Base-by-base conservation (phyloP, 2,329 filamentous ascomycete species). In the Calonectria naviculata region DNA sequence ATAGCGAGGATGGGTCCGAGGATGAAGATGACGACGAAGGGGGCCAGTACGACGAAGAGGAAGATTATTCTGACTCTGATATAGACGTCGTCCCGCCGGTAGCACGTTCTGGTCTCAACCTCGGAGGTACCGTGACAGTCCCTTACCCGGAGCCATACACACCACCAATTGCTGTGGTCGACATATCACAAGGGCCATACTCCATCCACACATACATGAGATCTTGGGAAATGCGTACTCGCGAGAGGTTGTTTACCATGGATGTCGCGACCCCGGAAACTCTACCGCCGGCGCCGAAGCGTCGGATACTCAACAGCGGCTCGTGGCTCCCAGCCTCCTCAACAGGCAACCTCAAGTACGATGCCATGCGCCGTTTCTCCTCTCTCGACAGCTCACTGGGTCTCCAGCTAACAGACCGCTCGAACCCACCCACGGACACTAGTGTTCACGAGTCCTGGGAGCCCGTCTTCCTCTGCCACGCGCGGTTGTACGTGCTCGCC, bases 401-500 rank as follows among this genome's bases (percentile, higher is more conserved):
- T 28, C 4, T 8, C 13, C 7, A 13, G n/a, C 31, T n/a, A n/a
- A 7, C 21, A 21, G 47, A 24, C 17, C 21, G 15, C n/a, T 60
- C 58, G 65, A 10, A 19, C n/a, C 67, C 62, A 12, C 47, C 47
- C 49, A 36, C 21, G 34, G 54, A 66, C 29, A 9, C 8, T 17
- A 34, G 26, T 19, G 31, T 54, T 4, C 15, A 49, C 41, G 58
- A 70, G 61, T 75, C 65, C 15, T 73, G 71, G 58, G 38, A 41
- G 4, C 63, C 66, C 29, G 67, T 77, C 63, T 76, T 79, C 64
- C 72, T 74, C 56, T 68, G 72, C 47, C 77, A 79, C 61, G 71
- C 71, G 6, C 71, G 71, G 5, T 72, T 80, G 7, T 79, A 79
- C 70, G 60, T 77, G 42, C 68, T 80, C 38, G 78, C 77, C n/a